Conservation (phyloP, 106 monocot species). For the Posidonia australis region DNA sequence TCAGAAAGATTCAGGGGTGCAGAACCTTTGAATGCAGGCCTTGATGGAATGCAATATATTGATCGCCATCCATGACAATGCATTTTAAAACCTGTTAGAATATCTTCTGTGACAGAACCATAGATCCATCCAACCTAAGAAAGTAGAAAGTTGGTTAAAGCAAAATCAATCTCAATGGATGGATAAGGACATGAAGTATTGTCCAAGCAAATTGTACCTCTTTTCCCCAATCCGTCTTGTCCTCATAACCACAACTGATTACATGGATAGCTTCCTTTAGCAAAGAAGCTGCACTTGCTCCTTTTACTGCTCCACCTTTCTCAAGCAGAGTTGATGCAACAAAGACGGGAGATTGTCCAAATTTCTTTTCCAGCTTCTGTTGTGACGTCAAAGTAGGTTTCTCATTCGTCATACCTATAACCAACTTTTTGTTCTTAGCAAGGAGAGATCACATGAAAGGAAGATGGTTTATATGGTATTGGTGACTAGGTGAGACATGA, state of each 20-base stretch:
- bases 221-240: conserved; percentile 24
- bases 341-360: conserved; percentile 67
- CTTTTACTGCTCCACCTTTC: conserved; percentile 44
- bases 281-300: conserved; percentile 48
- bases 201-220: conserved; percentile 8
- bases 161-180: background rate
- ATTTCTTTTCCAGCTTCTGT: conserved; percentile 58
- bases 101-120: conserved; percentile 23
- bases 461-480: no score
- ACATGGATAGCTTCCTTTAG: conserved; percentile 55
- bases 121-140: conserved; percentile 24
- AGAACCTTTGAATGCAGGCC: conserved; percentile 17
- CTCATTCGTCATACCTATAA: conserved; percentile 27
- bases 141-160: background rate
- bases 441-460: no score
- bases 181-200: background rate
- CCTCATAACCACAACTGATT: conserved; percentile 21
- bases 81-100: conserved; percentile 22
- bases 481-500: no score
- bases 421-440: background rate
- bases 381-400: conserved; percentile 27
- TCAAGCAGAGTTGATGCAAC: conserved; percentile 61
- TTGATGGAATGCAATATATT: conserved; percentile 16
- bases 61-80: conserved; percentile 27
- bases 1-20: conserved; percentile 22